Percentiles rank a stretch among this genome's conserved stretches.
Evolutionary conservation across 73 alveolate genomes (phyloP).

Genomic region (Uronychia setigera): DNA sequence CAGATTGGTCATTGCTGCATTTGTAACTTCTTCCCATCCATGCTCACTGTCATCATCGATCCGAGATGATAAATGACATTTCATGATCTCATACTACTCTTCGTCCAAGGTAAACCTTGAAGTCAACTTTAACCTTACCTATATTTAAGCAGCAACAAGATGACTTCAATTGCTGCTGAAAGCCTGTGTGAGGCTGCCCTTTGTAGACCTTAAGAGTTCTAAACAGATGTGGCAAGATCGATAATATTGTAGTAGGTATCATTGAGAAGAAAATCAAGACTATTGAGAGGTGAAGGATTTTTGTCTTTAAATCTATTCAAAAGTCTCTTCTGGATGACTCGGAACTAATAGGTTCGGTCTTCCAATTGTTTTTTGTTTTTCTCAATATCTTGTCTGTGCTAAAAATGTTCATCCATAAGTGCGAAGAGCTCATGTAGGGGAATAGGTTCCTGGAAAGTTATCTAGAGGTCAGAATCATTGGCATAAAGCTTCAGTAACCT

Average conservation of each 20-base stretch:
- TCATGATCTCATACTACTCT: constrained; percentile 57
- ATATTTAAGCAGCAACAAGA: constrained; percentile 55
- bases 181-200: constrained; percentile 55
- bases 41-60: constrained; percentile 67
- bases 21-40: constrained; percentile 81
- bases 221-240: constrained; percentile 61
- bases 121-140: neutral
- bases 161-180: constrained; percentile 65
- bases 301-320: constrained; percentile 77
- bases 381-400: constrained; percentile 56
- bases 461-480: constrained; percentile 50
- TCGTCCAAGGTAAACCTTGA: constrained; percentile 62
- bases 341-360: constrained; percentile 76
- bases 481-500: constrained; percentile 25
- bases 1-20: constrained; percentile 70
- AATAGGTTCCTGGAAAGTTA: constrained; percentile 71
- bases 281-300: constrained; percentile 82
- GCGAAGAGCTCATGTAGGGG: constrained; percentile 81
- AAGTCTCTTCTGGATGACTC: constrained; percentile 75
- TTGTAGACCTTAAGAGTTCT: constrained; percentile 45
- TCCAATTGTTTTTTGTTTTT: constrained; percentile 67
- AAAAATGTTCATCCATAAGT: constrained; percentile 74
- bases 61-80: constrained; percentile 60
- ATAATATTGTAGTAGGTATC: constrained; percentile 74
- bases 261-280: constrained; percentile 71